Evolutionary conservation across 179 eudicot species (phyloP).

Genomic region (Spinacia oleracea): DNA sequence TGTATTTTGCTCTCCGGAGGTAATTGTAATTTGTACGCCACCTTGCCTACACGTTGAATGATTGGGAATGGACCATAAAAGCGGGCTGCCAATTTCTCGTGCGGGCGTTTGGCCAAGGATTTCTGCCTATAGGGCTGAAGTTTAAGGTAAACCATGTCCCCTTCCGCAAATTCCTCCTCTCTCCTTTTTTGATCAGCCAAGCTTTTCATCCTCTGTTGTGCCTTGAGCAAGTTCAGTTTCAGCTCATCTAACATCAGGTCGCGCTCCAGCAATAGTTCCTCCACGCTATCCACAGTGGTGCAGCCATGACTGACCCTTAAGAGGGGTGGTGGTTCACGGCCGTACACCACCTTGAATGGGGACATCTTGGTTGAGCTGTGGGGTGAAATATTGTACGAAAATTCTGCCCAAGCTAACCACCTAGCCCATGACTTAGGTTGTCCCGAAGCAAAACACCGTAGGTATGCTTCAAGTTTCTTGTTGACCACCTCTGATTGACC

Average conservation of each 20-base stretch:
- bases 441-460: background rate
- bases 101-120: too few species aligned
- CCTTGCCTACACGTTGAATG: too few species aligned
- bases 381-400: too few species aligned
- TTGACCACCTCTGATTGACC: background rate
- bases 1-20: too few species aligned
- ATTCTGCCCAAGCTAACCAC: background rate
- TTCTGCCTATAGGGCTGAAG: background rate
- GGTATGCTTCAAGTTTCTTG: background rate
- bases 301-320: background rate
- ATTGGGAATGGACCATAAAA: too few species aligned
- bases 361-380: background rate
- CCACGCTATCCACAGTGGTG: background rate
- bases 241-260: background rate
- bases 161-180: background rate
- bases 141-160: background rate
- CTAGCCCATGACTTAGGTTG: background rate
- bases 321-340: background rate
- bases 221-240: background rate
- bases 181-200: background rate
- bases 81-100: too few species aligned
- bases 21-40: too few species aligned
- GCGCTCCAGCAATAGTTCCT: background rate
- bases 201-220: background rate
- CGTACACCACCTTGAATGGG: background rate